Percentiles rank a stretch among this genome's conserved stretches.
phyloP scores from a whole-genome alignment of 2,329 filamentous ascomycete species.

The Penicillium freii region DNA sequence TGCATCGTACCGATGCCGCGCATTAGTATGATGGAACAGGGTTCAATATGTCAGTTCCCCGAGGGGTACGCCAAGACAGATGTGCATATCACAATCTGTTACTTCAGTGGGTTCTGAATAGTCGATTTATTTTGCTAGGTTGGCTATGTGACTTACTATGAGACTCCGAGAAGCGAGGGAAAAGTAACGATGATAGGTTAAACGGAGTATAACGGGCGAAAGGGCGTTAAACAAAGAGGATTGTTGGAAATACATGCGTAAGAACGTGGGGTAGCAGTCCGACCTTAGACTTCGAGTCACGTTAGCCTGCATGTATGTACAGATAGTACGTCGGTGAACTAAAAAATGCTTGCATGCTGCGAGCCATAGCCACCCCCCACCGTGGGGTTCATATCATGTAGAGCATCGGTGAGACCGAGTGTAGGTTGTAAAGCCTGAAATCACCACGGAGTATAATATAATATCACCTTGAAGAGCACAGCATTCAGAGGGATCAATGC shows the following conservation, averaged over 20 bases:
- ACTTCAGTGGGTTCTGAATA: neutral
- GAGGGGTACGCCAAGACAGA: neutral
- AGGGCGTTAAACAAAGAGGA: neutral
- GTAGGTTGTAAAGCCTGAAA: neutral
- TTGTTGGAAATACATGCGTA: neutral
- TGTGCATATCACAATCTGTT: neutral
- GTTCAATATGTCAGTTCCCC: neutral
- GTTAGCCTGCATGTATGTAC: neutral
- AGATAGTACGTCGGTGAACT: neutral
- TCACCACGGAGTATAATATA: neutral
- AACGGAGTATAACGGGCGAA: neutral
- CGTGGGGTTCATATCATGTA: neutral
- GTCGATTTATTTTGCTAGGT: neutral
- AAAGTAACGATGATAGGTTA: neutral
- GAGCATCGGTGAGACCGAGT: constrained; percentile 2
- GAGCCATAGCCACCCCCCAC: constrained; percentile 1
- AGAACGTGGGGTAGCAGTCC: neutral
- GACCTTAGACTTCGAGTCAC: no score
- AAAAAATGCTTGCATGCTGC: constrained; percentile 4
- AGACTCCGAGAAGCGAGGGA: neutral
- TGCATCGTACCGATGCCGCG: neutral
- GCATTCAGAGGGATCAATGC: constrained; percentile 7
- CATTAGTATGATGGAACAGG: neutral
- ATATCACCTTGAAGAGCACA: neutral
- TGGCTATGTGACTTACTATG: neutral